phyloP scores from a whole-genome alignment of 2,329 filamentous ascomycete species.

The Acrodontium crateriforme region DNA sequence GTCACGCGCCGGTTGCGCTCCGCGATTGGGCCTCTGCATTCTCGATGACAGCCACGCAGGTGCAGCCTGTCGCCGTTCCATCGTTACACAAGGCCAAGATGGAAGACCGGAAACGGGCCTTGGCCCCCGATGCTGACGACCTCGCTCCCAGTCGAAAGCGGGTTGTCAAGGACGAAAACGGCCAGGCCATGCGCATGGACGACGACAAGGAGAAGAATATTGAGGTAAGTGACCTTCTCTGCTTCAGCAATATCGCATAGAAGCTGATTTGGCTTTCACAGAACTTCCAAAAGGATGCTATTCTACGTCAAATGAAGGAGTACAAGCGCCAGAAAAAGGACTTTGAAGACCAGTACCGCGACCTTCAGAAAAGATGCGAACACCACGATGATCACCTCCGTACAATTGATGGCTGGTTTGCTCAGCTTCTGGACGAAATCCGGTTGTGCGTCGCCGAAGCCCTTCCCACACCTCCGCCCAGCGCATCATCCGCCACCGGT shows the following conservation, averaged over 20 bases:
- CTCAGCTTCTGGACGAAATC: conserved; percentile 50
- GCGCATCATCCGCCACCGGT: conserved; percentile 17
- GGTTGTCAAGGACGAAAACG: conserved; percentile 66
- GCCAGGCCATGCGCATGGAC: conserved; percentile 46
- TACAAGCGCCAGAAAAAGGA: conserved; percentile 83
- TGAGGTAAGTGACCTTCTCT: conserved; percentile 47
- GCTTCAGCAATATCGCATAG: too few species aligned
- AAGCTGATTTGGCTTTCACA: too few species aligned
- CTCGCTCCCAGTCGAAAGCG: conserved; percentile 81
- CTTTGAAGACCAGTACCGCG: conserved; percentile 66
- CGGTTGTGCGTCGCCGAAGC: conserved; percentile 28
- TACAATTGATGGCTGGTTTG: conserved; percentile 84
- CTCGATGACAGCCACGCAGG: conserved; percentile 8
- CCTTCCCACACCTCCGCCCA: conserved; percentile 17
- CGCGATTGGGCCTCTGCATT: conserved; percentile 1
- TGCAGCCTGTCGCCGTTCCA: conserved; percentile 40
- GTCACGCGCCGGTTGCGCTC: too few species aligned
- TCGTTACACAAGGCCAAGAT: conserved; percentile 78
- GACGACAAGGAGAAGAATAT: conserved; percentile 58
- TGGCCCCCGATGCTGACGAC: conserved; percentile 66
- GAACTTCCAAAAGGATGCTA: conserved; percentile 91
- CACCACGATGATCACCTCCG: conserved; percentile 90
- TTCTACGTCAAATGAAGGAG: conserved; percentile 93
- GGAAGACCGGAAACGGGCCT: conserved; percentile 98
- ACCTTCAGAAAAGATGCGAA: conserved; percentile 61